These are phyloP conservation scores for Coemansia sp. DNA, from an alignment of 192 early-diverging fungal genomes.

Conservation along the genomic window DNA sequence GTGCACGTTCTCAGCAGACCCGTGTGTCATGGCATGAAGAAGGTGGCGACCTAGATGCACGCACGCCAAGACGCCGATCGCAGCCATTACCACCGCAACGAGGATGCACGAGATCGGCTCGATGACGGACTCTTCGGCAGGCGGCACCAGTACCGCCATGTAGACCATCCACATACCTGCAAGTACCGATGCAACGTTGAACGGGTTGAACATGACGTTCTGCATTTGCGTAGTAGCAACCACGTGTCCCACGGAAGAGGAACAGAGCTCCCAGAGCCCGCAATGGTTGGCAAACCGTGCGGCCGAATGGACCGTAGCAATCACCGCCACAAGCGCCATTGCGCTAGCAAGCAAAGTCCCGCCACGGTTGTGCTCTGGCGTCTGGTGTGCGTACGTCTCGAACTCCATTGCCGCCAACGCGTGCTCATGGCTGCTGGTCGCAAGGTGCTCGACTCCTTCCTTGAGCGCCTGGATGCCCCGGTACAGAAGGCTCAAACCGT, in stretches of 20 bases:
- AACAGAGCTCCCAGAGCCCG: constrained; percentile 27
- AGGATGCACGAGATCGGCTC: constrained; percentile 44
- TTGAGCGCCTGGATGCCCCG: constrained; percentile 41
- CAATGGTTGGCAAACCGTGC: constrained; percentile 39
- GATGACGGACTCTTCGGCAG: constrained; percentile 22
- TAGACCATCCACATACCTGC: constrained; percentile 30
- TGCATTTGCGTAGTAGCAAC: constrained; percentile 17
- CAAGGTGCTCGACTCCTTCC: constrained; percentile 45
- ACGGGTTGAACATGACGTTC: constrained; percentile 35
- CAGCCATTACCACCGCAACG: constrained; percentile 30
- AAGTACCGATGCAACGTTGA: constrained; percentile 32
- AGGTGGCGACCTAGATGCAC: constrained; percentile 23
- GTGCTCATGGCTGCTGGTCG: constrained; percentile 30
- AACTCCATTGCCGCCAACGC: constrained; percentile 25
- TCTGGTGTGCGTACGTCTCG: constrained; percentile 28
- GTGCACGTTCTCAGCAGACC: background rate
- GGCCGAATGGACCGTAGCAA: constrained; percentile 20
- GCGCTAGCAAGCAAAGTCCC: constrained; percentile 9
- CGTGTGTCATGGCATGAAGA: constrained; percentile 19
- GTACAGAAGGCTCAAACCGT: constrained; percentile 37
- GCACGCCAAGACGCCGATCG: constrained; percentile 28
- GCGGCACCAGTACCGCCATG: constrained; percentile 19
- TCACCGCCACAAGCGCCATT: constrained; percentile 14
- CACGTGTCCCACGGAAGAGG: background rate
- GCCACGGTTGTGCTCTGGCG: constrained; percentile 11